Evolutionary conservation across 345 rosid genomes (phyloP), one percentile per base, ranked within the genome.

Genomic region (Lumnitzera racemosa): DNA sequence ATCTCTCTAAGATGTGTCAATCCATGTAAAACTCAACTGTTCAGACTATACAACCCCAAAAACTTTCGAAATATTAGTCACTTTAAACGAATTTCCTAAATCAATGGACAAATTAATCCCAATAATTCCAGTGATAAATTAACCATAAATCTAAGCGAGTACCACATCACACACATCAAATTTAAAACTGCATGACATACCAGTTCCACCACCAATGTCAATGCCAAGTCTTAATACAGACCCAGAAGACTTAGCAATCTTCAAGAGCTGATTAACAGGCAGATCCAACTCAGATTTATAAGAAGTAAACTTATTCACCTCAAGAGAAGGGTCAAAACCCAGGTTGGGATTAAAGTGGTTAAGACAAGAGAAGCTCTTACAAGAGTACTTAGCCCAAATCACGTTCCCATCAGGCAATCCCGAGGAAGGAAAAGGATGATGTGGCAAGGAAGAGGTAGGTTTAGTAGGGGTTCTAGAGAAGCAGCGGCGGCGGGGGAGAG

Each of bases 401-500:
- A 94, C 84, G 43, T 70, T 70, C 10, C 91, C 77, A 29, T 88
- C 97, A 0, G 83, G 87, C 24, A 85, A 85, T 36, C 43, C 43
- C 2, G 88, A 64, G 13, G 84, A 62, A 12, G 83, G 80, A 70
- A 82, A 87, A 10, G 88, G 88, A 50, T 75, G 41, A 3, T 24
- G 66, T 1, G 94, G 80, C 46, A 66, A 54, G 5, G 62, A 24
- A 27, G 74, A 64, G 1, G 85, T 55, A 2, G 85, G 75, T 51
- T 80, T 86, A 2, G 77, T 55, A 13, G 97, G 90, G 53, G 96
- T 85, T 29, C 71, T 70, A 14, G 99, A 86, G 81, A 90, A 90
- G 85, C 99, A 94, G 29, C 99, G 96, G 59, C 99, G 99, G 69
- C 99, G 97, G 52, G 99, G 99, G 46, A 88, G 91, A 0, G 97